Conservation (phyloP, 179 eudicot species). For the Kewa caespitosa region DNA sequence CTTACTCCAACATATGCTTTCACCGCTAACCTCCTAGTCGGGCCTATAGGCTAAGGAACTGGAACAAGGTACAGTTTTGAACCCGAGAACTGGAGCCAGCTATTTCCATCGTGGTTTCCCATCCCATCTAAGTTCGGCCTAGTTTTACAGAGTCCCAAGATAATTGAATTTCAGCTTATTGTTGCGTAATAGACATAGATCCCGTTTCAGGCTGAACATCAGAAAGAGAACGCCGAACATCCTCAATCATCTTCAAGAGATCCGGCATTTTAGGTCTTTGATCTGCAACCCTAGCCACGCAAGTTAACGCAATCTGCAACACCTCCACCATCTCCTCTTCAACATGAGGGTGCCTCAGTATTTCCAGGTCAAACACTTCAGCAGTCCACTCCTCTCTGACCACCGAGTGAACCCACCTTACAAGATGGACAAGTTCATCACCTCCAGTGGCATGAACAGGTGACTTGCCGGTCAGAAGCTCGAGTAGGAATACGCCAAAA, state of each 20-base stretch:
- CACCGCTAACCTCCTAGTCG: slow-evolving; percentile 2
- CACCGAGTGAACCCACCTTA: slow-evolving; percentile 85
- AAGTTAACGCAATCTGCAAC: slow-evolving; percentile 71
- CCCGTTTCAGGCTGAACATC: slow-evolving; percentile 23
- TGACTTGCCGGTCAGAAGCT: slow-evolving; percentile 75
- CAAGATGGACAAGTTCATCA: slow-evolving; percentile 70
- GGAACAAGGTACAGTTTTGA: not conserved
- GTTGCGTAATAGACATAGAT: not conserved
- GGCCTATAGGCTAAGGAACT: not conserved
- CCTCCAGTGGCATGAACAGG: slow-evolving; percentile 63
- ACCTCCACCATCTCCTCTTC: slow-evolving; percentile 88
- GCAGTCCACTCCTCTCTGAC: slow-evolving; percentile 84
- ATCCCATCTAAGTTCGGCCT: not conserved
- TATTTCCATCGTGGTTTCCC: not conserved
- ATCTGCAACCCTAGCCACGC: slow-evolving; percentile 63
- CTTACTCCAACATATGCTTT: slow-evolving; percentile 1
- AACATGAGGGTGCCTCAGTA: slow-evolving; percentile 59
- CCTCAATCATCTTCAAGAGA: slow-evolving; percentile 62
- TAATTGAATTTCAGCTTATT: slow-evolving; percentile 6
- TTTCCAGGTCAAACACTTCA: slow-evolving; percentile 76
- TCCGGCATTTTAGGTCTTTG: slow-evolving; percentile 72
- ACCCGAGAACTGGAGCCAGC: not conserved
- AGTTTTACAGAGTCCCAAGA: not conserved
- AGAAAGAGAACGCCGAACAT: slow-evolving; percentile 35
- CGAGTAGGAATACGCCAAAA: slow-evolving; percentile 69